phyloP scores from a whole-genome alignment of 352 stramenopile species.

The Phytophthora pini region DNA sequence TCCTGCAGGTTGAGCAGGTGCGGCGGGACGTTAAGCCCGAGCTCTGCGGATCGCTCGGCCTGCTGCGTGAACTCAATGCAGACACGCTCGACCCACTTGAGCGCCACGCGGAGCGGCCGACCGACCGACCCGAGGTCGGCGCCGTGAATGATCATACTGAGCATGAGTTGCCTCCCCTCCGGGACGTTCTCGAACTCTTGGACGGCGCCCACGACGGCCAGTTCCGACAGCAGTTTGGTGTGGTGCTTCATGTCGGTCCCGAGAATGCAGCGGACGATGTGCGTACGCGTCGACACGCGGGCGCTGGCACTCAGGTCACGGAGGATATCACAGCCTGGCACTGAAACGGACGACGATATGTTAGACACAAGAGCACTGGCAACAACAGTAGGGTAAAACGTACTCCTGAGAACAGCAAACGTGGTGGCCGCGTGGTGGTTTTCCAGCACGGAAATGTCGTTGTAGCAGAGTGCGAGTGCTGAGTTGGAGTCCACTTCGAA shows the following conservation, averaged over 20 bases:
- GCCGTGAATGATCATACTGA: slow-evolving; percentile 87
- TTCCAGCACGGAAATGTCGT: slow-evolving; percentile 90
- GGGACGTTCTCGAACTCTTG: slow-evolving; percentile 65
- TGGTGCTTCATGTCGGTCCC: slow-evolving; percentile 88
- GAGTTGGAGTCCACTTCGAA: slow-evolving; percentile 89
- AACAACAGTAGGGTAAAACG: slow-evolving; percentile 18
- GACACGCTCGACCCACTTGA: slow-evolving; percentile 78
- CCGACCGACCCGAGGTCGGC: slow-evolving; percentile 75
- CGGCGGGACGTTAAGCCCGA: slow-evolving; percentile 68
- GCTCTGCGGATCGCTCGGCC: slow-evolving; percentile 56
- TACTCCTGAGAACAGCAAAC: slow-evolving; percentile 66
- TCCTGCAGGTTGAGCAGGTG: slow-evolving; percentile 85
- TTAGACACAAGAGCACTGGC: slow-evolving; percentile 11
- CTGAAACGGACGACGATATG: slow-evolving; percentile 23
- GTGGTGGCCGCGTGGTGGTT: slow-evolving; percentile 88
- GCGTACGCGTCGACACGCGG: slow-evolving; percentile 49
- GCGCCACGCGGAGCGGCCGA: slow-evolving; percentile 46
- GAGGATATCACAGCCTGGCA: slow-evolving; percentile 65
- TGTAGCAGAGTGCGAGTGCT: slow-evolving; percentile 86
- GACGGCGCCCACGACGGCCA: slow-evolving; percentile 50
- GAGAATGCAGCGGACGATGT: slow-evolving; percentile 82
- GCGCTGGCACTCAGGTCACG: slow-evolving; percentile 57
- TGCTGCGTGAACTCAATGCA: slow-evolving; percentile 85
- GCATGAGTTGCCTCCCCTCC: slow-evolving; percentile 72
- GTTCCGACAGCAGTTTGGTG: slow-evolving; percentile 65